These are phyloP conservation scores for Kodamaea fungicola DNA, from an alignment of 1,139 yeast species.

Conservation along the genomic window DNA sequence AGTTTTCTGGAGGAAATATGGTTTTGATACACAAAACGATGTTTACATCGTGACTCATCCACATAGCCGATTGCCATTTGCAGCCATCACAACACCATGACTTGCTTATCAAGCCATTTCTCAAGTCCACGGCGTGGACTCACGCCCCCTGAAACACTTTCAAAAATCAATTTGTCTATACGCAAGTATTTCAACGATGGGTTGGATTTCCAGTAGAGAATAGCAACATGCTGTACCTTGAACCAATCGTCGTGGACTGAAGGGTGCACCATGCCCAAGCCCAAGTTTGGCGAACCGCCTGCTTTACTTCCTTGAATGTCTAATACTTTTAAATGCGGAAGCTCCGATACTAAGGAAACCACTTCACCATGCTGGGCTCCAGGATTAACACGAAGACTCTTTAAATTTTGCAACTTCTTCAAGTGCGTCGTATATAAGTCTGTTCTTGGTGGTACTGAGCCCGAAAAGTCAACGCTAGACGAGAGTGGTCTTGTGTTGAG, in stretches of 20 bases:
- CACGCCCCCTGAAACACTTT: slow-evolving; percentile 17
- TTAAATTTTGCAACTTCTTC: slow-evolving; percentile 17
- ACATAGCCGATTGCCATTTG: too few species aligned
- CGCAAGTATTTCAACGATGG: slow-evolving; percentile 37
- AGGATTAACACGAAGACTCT: slow-evolving; percentile 40
- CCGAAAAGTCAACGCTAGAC: slow-evolving; percentile 14
- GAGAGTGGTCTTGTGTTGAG: slow-evolving; percentile 2
- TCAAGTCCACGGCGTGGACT: slow-evolving; percentile 42
- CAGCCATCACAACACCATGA: slow-evolving; percentile 4
- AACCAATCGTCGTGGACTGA: slow-evolving; percentile 57
- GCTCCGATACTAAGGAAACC: slow-evolving; percentile 18
- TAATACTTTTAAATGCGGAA: slow-evolving; percentile 32
- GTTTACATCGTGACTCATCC: too few species aligned
- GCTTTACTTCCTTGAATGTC: slow-evolving; percentile 51
- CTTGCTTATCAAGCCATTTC: slow-evolving; percentile 37
- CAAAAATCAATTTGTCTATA: slow-evolving; percentile 38
- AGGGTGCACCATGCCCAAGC: slow-evolving; percentile 52
- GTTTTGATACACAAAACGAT: too few species aligned
- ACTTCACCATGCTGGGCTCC: slow-evolving; percentile 25
- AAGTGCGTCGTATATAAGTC: slow-evolving; percentile 7
- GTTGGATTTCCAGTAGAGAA: slow-evolving; percentile 29
- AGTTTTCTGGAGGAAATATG: too few species aligned
- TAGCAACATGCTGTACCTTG: slow-evolving; percentile 53
- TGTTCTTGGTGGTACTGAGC: slow-evolving; percentile 9
- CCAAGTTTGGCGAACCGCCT: slow-evolving; percentile 56